Conservation (phyloP, 257 asterid species). For the Ilex aquifolium region DNA sequence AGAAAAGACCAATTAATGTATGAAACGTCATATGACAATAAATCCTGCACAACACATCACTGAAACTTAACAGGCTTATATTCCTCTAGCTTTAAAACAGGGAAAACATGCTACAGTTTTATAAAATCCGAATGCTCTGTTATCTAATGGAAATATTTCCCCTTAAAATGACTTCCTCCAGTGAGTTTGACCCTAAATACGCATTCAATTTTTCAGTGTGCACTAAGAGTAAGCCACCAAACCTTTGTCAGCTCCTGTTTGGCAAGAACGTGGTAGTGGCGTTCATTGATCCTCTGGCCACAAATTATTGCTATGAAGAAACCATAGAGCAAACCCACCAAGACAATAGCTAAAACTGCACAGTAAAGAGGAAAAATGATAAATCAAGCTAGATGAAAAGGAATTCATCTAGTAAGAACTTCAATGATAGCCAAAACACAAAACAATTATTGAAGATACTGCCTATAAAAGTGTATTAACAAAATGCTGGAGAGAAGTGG, state of each 20-base stretch:
- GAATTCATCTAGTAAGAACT: too few species aligned
- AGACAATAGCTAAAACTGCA: slow-evolving; percentile 85
- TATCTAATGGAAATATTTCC: neutral
- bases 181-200: neutral
- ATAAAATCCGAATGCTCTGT: neutral
- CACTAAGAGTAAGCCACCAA: slow-evolving; percentile 15
- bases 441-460: too few species aligned
- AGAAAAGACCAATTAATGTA: too few species aligned
- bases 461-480: too few species aligned
- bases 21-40: too few species aligned
- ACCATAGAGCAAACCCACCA: slow-evolving; percentile 98
- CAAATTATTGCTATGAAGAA: slow-evolving; percentile 97
- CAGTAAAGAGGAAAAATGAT: slow-evolving; percentile 4
- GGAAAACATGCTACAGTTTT: neutral
- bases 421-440: too few species aligned
- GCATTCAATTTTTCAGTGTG: neutral
- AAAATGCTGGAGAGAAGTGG: too few species aligned
- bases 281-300: slow-evolving; percentile 93
- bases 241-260: slow-evolving; percentile 96
- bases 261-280: slow-evolving; percentile 97
- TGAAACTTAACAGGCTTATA: too few species aligned
- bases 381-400: slow-evolving; percentile 2
- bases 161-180: neutral
- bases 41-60: too few species aligned
- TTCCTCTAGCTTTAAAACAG: too few species aligned